Evolutionary conservation across 768 basidiomycete species (phyloP), one percentile per base, ranked within the genome.

Genomic region (Auricularia auricula-judae): DNA sequence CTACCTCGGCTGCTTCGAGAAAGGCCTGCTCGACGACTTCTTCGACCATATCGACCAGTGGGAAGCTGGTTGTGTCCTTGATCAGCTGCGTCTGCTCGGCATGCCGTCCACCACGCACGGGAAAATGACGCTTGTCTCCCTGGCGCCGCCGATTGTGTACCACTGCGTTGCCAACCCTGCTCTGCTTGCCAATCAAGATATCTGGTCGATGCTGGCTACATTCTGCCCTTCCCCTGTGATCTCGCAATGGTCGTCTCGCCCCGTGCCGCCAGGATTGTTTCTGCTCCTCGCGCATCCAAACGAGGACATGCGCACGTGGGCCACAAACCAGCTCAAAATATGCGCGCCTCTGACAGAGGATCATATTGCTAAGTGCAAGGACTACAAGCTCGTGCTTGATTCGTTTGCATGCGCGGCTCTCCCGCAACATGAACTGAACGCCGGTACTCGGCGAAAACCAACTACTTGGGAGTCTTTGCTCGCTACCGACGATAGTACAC

Each of bases 1-100:
- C 64, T 94, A 88, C 73, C 86, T 94, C 68, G 85, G 83, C 14
- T 84, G 84, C 2, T 93, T 88, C 72, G 69, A 77, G 1, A 76
- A 78, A 1, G 71, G 77, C 21, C 74, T 82, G 43, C 71, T 88
- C 62, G 72, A 75, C 21, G 74, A 73, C 42, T 94, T 95, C 72
- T 88, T 85, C 70, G 67, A 68, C 18, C 81, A 73, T 29, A 85
- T 92, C 58, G 84, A 87, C 64, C 73, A 76, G 39, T 93, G 89
- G 86, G 87, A 93, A 69, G 73, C 83, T 3, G 66, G 73, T 10
- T 70, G 81, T 33, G 80, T 88, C 3, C 70, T 86, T 10, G 74
- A 78, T n/a, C 77, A 80, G 51, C 70, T 89, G 67, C 76, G 33
- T 68, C 71, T 35, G 70, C 74, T 51, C 36, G 65, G 62, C 58